Base-by-base conservation (phyloP, 1,284 basidiomycete genomes). In the Chiua sp. region DNA sequence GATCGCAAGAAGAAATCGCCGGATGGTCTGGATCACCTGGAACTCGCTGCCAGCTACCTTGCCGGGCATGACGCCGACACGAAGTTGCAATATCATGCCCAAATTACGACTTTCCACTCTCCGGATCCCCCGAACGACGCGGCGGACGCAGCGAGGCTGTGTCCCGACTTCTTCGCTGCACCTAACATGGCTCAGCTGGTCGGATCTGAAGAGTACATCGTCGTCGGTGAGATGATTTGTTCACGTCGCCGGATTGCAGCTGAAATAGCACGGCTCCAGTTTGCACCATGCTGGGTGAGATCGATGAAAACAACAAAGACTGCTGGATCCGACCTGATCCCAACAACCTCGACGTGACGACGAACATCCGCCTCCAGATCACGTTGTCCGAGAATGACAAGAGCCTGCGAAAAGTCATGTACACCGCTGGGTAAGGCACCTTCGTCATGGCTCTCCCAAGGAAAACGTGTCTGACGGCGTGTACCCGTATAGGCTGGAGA, bases 201-300 rank as follows among this genome's bases (percentile, higher is more conserved):
- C 0, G 59, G 59, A n/a, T 61, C 59, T 16, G 42, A 49, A 32
- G 33, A 51, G 3, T 37, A 53, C 37, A 52, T 61, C 28, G 50
- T 61, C 39, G 47, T 61, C 3, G 59, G 60, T 61, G 46, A 61
- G 60, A 52, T 20, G 2, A n/a, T n/a, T n/a, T n/a, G 13, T 18
- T 20, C 18, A 33, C 4, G 7, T n/a, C 37, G 37, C 37, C 15
- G 37, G 37, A 7, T 15, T 1, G 8, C n/a, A 7, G 1, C 49
- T 35, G 22, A 12, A 33, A n/a, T 42, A 15, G 22, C 13, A 22
- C n/a, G 23, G 44, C 54, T 11, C 20, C 11, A 61, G 60, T 39
- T 7, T 61, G 60, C 23, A 53, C 56, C 22, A 61, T 61, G 54
- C 15, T 61, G 2, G 59, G 60, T 6, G 59, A 62, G 48, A 47